Base-by-base conservation (phyloP, 768 basidiomycete species). In the Austroboletus festivus region DNA sequence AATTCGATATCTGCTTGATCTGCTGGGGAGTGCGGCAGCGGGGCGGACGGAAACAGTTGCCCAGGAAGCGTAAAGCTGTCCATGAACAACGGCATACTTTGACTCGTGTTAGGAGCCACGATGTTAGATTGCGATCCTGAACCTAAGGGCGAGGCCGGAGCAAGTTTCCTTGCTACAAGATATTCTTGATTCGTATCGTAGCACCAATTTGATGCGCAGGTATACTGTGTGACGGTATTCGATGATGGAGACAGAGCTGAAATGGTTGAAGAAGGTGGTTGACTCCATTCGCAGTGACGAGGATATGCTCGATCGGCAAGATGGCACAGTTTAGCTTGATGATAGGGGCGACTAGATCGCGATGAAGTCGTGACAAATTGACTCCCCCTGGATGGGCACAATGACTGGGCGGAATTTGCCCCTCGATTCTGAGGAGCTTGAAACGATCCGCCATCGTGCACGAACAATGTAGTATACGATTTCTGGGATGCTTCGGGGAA, bases 1-100 rank as follows among this genome's bases (percentile, higher is more conserved):
- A 42, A 60, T 39, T 64, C 60, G n/a, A 64, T 38, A 24, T 64
- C 61, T 20, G 47, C 46, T 44, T 51, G 48, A 22, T 62, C 62
- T 10, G 38, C 47, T 21, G 21, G 39, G 15, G 38, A 24, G 19
- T 23, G 12, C 6, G 44, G 38, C 13, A 38, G 22, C 3, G 37
- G n/a, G 47, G 44, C 9, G 11, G 47, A 21, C 15, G 22, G 15
- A 16, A 28, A 31, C 7, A 41, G 24, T n/a, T 44, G 47, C 5
- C 18, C 35, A 15, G 56, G 30, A 19, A 31, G 20, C 16, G 35
- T 12, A 23, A 40, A 21, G 42, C n/a, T 16, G 12, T 12, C n/a
- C 16, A 38, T 39, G 13, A 21, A 38, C 12, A 50, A 38, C 30
- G 55, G 6, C 18, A 37, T 19, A 24, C 38, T 38, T 45, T 52